Conservation (phyloP, 2,329 filamentous ascomycete species). For the Zasmidium citrigriseum region DNA sequence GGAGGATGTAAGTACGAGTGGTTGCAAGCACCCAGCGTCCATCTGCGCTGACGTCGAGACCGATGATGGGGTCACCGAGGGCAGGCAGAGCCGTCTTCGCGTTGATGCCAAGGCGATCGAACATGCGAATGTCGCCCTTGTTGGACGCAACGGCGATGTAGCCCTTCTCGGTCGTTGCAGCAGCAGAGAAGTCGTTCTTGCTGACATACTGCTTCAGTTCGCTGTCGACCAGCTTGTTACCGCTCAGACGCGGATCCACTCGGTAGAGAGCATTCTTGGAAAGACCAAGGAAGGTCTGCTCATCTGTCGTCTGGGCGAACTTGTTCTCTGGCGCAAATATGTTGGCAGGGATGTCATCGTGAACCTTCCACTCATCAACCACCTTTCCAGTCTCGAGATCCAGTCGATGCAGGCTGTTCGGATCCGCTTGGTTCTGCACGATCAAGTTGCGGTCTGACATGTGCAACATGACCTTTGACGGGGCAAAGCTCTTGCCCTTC, state of each 20-base stretch:
- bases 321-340: slow-evolving; percentile 95
- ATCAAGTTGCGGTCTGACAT: slow-evolving; percentile 88
- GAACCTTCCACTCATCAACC: slow-evolving; percentile 97
- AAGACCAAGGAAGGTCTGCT: slow-evolving; percentile 92
- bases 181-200: slow-evolving; percentile 95
- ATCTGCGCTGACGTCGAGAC: slow-evolving; percentile 91
- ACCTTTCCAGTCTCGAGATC: slow-evolving; percentile 97
- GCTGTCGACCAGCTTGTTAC: slow-evolving; percentile 88
- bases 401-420: slow-evolving; percentile 94
- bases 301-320: slow-evolving; percentile 94
- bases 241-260: slow-evolving; percentile 84
- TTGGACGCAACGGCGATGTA: slow-evolving; percentile 96
- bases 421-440: slow-evolving; percentile 77
- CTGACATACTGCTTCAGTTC: slow-evolving; percentile 94
- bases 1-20: slow-evolving; percentile 88
- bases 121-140: slow-evolving; percentile 96
- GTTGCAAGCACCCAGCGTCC: slow-evolving; percentile 95
- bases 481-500: slow-evolving; percentile 82
- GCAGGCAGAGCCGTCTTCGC: slow-evolving; percentile 97
- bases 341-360: slow-evolving; percentile 90
- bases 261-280: slow-evolving; percentile 92
- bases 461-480: slow-evolving; percentile 96
- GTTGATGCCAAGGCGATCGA: slow-evolving; percentile 93
- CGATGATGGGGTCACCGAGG: slow-evolving; percentile 90
- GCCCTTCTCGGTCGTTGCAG: slow-evolving; percentile 93